Conservation (phyloP, 2,329 filamentous ascomycete genomes). For the Sporothrix brasiliensis region DNA sequence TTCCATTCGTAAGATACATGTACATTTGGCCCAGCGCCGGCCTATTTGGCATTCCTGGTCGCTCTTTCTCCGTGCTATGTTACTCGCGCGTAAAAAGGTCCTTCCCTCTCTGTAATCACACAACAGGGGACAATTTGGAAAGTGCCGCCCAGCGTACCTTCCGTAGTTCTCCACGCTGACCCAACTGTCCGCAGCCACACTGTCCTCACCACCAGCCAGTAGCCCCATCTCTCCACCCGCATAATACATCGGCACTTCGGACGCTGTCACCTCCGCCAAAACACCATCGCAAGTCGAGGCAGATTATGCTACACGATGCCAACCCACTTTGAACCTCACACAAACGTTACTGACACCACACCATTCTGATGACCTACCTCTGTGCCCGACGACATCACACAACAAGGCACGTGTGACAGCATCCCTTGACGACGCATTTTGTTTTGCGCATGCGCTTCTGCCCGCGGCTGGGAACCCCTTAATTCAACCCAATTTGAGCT, state of each 20-base stretch:
- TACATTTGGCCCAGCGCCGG: constrained; percentile 2
- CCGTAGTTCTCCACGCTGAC: neutral
- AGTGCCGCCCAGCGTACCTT: neutral
- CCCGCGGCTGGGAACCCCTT: neutral
- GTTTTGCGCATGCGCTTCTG: neutral
- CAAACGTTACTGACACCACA: neutral
- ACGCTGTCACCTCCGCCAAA: constrained; percentile 33
- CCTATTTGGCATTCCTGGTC: neutral
- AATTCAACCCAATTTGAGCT: constrained; percentile 12
- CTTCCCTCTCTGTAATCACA: neutral
- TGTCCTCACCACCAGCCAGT: neutral
- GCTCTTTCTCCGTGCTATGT: neutral
- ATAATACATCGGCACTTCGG: constrained; percentile 33
- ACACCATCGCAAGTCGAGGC: neutral
- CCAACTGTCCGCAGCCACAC: neutral
- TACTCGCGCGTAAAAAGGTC: neutral
- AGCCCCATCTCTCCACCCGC: constrained; percentile 5
- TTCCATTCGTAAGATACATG: neutral
- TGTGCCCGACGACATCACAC: neutral
- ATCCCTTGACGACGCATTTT: neutral
- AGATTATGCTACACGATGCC: neutral
- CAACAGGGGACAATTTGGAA: neutral
- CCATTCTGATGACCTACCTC: neutral
- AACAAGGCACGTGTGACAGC: neutral
- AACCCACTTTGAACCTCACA: neutral